Conservation (phyloP, 495 filamentous ascomycete genomes). For the Pseudevernia furfuracea region DNA sequence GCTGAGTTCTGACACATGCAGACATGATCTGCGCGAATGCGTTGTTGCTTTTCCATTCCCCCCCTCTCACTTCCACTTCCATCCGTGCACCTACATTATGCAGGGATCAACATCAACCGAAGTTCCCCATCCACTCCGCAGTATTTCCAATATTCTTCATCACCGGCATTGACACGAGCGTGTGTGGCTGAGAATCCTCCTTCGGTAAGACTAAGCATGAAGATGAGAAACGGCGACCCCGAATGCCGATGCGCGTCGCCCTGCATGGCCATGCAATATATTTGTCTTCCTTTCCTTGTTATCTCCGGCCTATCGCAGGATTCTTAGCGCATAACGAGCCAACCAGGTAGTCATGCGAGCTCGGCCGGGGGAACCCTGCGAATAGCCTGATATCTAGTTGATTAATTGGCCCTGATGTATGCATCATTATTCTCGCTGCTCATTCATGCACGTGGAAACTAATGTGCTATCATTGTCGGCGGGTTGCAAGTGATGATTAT, state of each 20-base stretch:
- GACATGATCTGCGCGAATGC: neutral
- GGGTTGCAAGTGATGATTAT: slow-evolving; percentile 8
- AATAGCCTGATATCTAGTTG: too few relatives aligned
- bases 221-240: neutral
- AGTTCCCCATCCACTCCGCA: neutral
- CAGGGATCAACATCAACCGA: neutral
- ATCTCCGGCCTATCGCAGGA: slow-evolving; percentile 8
- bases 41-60: too few relatives aligned
- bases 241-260: slow-evolving; percentile 2
- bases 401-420: neutral
- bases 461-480: neutral
- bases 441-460: neutral
- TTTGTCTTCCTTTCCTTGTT: neutral
- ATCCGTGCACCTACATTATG: neutral
- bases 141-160: neutral
- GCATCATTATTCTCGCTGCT: neutral
- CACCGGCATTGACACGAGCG: neutral
- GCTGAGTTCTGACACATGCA: neutral
- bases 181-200: neutral
- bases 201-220: neutral
- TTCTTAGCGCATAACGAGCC: slow-evolving; percentile 5
- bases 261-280: neutral
- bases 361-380: neutral
- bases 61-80: too few relatives aligned
- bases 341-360: slow-evolving; percentile 2